Base-by-base conservation (phyloP, 2,329 filamentous ascomycete genomes). In the Phyllosticta ampelicida region DNA sequence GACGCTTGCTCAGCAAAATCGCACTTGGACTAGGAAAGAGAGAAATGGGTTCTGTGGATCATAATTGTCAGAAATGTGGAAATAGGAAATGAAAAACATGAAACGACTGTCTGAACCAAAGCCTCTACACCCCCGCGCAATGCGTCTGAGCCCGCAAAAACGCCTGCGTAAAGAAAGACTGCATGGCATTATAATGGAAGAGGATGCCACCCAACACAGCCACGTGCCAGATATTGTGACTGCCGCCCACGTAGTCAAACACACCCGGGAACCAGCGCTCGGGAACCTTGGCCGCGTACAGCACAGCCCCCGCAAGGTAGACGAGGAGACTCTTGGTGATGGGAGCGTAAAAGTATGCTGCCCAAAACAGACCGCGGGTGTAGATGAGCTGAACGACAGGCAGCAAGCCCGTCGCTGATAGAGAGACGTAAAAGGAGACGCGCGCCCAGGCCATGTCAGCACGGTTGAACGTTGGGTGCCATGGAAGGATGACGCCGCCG, bases 171-270 rank as follows among this genome's bases (percentile, higher is more conserved):
- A 99, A 99, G 73, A 99, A 94, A 58, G 90, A 83, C 72, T 96
- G 89, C 92, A 99, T 96, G 18, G 94, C 94, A 20, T 82, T 80
- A 74, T 97, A 99, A 73, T 99, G 94, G 71, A 96, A 97, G n/a
- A 97, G 73, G 60, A 99, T 99, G 10, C 94, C 94, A 16, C 91
- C 90, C 26, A 99, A 77, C 10, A 99, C 94, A 8, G 94, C 94
- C 30, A 95, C 74, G 73, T 99, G 94, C 94, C 94, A 99, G 60
- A 99, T 84, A 72, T 99, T 99, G 75, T 99, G 94, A 71, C 89
- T 95, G 51, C 90, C 91, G 48, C 94, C 94, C 48, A 95, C 80
- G 70, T 97, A 97, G 73, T 99, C 94, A 66, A 99, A 99, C 70
- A 87, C 83, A 54, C 94, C 94, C 0, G 94, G 94, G 65, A 80